phyloP scores from a whole-genome alignment of 345 rosid species.

The Populus simonii region DNA sequence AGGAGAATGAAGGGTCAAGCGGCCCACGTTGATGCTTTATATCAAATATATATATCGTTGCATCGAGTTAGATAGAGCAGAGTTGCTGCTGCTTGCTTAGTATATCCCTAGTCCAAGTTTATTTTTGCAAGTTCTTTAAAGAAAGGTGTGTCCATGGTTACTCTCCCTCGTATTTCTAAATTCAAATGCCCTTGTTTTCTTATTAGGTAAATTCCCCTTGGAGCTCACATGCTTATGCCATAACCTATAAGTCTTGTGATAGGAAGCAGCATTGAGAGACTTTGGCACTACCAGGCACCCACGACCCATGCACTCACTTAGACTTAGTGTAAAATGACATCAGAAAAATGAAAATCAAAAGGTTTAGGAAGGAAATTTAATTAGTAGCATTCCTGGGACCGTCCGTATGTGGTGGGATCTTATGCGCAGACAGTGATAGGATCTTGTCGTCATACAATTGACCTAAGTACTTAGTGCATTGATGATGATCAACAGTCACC shows the following conservation, averaged over 20 bases:
- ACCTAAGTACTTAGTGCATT: too few species aligned
- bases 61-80: slow-evolving; percentile 62
- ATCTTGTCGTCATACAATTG: not conserved
- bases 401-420: slow-evolving; percentile 7
- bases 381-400: too few species aligned
- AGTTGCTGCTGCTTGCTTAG: not conserved
- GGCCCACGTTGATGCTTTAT: slow-evolving; percentile 28
- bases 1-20: slow-evolving; percentile 60
- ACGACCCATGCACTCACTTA: not conserved
- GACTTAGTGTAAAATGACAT: slow-evolving; percentile 4
- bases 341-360: not conserved
- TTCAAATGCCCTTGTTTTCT: too few species aligned
- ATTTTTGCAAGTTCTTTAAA: too few species aligned
- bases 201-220: too few species aligned
- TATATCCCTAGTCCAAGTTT: not conserved
- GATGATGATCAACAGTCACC: too few species aligned
- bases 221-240: not conserved
- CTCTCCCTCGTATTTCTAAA: too few species aligned
- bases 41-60: slow-evolving; percentile 38
- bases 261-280: not conserved
- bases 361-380: too few species aligned
- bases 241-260: not conserved
- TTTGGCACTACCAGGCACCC: not conserved
- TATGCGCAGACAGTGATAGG: not conserved
- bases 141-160: too few species aligned